A percentile compares a stretch with the other conserved stretches of the same genome.
Evolutionary conservation across 257 asterid genomes (phyloP).

Genomic region (Solanum habrochaites): DNA sequence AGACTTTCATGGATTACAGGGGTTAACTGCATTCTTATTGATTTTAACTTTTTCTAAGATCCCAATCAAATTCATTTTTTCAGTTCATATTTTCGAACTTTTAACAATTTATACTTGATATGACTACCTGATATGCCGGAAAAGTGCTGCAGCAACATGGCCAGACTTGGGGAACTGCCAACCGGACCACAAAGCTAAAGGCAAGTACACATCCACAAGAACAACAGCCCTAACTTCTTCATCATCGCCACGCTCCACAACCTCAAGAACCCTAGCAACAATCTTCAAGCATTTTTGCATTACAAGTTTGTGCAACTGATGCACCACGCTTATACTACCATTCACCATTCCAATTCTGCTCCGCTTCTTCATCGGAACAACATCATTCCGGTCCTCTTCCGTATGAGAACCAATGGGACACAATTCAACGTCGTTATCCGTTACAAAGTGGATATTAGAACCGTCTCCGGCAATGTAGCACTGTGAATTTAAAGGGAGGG

Average conservation of each 20-base stretch:
- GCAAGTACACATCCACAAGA: constrained; percentile 78
- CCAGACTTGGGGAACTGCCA: constrained; percentile 82
- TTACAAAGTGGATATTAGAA: constrained; percentile 22
- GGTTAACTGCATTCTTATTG: neutral
- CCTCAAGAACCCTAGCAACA: constrained; percentile 35
- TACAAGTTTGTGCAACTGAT: constrained; percentile 50
- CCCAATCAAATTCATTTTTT: neutral
- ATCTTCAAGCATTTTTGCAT: constrained; percentile 44
- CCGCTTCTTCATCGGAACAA: constrained; percentile 33
- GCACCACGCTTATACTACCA: constrained; percentile 75
- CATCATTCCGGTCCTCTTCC: neutral
- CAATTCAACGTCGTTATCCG: constrained; percentile 29
- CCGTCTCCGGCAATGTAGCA: constrained; percentile 34
- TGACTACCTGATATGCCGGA: constrained; percentile 65
- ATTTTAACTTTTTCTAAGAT: neutral
- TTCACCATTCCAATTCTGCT: constrained; percentile 56
- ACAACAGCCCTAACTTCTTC: constrained; percentile 52
- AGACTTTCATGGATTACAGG: neutral
- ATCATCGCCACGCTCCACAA: constrained; percentile 9
- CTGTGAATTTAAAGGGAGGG: constrained; percentile 19
- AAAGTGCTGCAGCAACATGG: constrained; percentile 52
- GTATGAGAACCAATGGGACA: constrained; percentile 18
- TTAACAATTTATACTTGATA: neutral
- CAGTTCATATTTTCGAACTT: neutral
- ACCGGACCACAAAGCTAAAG: constrained; percentile 60